A percentile compares a stretch with the other conserved stretches of the same genome.
These are phyloP conservation scores for Ensete glaucum DNA, from an alignment of 176 grass and related monocot species.

Conservation along the genomic window DNA sequence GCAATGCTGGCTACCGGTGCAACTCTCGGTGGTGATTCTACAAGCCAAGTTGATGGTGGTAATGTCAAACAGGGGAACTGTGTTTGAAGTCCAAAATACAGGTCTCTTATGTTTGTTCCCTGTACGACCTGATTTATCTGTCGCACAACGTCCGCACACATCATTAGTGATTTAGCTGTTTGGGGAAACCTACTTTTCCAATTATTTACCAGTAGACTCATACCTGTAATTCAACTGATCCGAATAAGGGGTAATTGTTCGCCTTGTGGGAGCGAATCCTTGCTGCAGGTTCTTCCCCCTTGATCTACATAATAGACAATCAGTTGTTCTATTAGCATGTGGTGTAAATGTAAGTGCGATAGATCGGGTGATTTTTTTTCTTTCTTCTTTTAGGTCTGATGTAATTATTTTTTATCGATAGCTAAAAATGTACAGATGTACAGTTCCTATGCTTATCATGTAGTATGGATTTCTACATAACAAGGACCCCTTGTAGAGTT, in stretches of 20 bases:
- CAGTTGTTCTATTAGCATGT: too few relatives aligned
- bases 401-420: too few relatives aligned
- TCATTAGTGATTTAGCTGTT: neutral
- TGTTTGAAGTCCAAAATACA: neutral
- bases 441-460: too few relatives aligned
- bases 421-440: too few relatives aligned
- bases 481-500: too few relatives aligned
- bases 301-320: too few relatives aligned
- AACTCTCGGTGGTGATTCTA: neutral
- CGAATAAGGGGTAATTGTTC: neutral
- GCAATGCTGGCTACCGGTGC: slow-evolving; percentile 24
- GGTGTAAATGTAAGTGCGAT: too few relatives aligned
- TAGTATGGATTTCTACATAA: neutral
- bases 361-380: too few relatives aligned
- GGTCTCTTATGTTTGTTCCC: neutral
- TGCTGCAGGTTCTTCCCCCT: too few relatives aligned
- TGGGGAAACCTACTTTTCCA: neutral
- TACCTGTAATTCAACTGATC: neutral
- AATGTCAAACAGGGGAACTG: neutral
- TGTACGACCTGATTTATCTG: neutral
- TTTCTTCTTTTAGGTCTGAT: too few relatives aligned
- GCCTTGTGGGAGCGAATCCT: too few relatives aligned
- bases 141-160: neutral
- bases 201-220: too few relatives aligned
- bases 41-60: neutral